These are phyloP conservation scores for Proliferodiscus dingleyae DNA, from an alignment of 2,329 filamentous ascomycete genomes.

Conservation along the genomic window DNA sequence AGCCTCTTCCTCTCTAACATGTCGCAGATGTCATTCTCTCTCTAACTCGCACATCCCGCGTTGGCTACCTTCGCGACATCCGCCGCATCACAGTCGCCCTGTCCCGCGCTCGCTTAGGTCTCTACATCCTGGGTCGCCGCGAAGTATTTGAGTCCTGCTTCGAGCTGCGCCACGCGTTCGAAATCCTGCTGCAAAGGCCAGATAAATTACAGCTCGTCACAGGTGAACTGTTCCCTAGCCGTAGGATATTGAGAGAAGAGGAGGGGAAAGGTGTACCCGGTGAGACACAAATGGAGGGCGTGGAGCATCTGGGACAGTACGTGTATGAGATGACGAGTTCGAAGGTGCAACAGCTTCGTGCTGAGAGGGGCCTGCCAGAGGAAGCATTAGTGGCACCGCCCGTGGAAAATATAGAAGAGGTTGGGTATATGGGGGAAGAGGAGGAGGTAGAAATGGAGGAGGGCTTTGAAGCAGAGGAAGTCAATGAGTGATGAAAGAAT, in stretches of 20 bases:
- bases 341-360: constrained; percentile 29
- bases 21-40: constrained; percentile 81
- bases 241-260: constrained; percentile 43
- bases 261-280: constrained; percentile 46
- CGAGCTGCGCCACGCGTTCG: constrained; percentile 83
- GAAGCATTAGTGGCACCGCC: constrained; percentile 11
- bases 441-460: constrained; percentile 19
- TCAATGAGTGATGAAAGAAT: constrained; percentile 2
- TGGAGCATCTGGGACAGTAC: constrained; percentile 94
- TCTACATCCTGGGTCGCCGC: constrained; percentile 87
- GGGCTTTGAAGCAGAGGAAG: constrained; percentile 23
- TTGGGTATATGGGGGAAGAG: constrained; percentile 12
- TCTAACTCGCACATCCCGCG: constrained; percentile 78
- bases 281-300: constrained; percentile 73
- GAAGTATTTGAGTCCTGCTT: constrained; percentile 84
- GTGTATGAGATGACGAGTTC: constrained; percentile 88
- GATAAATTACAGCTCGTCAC: constrained; percentile 78
- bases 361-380: constrained; percentile 26
- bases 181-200: constrained; percentile 67
- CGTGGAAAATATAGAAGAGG: constrained; percentile 2
- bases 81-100: constrained; percentile 91
- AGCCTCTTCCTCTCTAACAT: constrained; percentile 11
- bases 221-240: constrained; percentile 78
- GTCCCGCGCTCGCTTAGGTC: constrained; percentile 82
- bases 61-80: constrained; percentile 90